Percentiles rank a stretch among this genome's conserved stretches.
Evolutionary conservation across 2,329 filamentous ascomycete species (phyloP).

Genomic region (Beauveria sp.): DNA sequence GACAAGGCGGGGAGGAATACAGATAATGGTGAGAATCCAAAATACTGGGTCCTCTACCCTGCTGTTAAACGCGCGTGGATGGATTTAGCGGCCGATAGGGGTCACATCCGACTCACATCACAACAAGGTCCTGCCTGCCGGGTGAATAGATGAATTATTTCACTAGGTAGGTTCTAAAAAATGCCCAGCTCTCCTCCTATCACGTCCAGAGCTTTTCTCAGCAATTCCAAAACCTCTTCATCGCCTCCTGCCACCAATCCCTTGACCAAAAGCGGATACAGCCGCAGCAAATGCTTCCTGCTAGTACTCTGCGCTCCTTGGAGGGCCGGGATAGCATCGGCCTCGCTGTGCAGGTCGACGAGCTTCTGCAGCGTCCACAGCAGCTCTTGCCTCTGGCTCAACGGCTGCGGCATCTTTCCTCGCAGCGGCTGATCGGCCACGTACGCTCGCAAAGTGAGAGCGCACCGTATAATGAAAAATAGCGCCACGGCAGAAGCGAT

Average conservation of each 20-base stretch:
- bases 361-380: constrained; percentile 62
- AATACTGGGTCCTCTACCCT: too few species aligned
- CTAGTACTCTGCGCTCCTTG: constrained; percentile 44
- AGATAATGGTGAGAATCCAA: too few species aligned
- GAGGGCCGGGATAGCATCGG: constrained; percentile 56
- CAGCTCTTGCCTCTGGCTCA: constrained; percentile 72
- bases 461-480: constrained; percentile 74
- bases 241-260: constrained; percentile 54
- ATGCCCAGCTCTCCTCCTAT: constrained; percentile 51
- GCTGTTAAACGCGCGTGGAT: too few species aligned
- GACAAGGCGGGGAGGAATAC: too few species aligned
- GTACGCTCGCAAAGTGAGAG: constrained; percentile 73
- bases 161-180: background rate
- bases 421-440: constrained; percentile 86
- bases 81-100: too few species aligned
- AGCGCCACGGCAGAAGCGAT: constrained; percentile 72
- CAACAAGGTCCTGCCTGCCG: too few species aligned
- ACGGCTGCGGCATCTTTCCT: constrained; percentile 80
- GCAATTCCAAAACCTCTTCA: constrained; percentile 47
- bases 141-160: too few species aligned
- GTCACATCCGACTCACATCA: too few species aligned
- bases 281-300: constrained; percentile 67
- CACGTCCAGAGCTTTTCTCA: constrained; percentile 54
- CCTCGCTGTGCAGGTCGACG: constrained; percentile 60
- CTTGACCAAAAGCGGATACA: constrained; percentile 71